phyloP scores from a whole-genome alignment of 768 basidiomycete genomes.

The Rubroboletus satanas region DNA sequence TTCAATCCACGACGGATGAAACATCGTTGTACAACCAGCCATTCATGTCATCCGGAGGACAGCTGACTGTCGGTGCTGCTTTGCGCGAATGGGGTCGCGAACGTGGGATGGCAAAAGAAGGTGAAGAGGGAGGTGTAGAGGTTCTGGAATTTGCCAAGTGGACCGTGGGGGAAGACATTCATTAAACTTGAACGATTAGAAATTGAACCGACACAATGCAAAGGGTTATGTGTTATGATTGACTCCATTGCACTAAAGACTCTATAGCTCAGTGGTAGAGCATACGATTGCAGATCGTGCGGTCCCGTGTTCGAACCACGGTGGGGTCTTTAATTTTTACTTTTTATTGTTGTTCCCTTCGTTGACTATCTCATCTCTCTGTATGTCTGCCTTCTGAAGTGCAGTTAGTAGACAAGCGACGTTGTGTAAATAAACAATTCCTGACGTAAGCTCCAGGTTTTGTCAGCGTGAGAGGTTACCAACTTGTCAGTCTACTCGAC shows the following conservation, averaged over 20 bases:
- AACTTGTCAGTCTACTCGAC: slow-evolving; percentile 4
- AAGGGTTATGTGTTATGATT: neutral
- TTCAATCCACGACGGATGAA: slow-evolving; percentile 41
- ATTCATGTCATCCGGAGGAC: slow-evolving; percentile 71
- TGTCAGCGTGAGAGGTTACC: neutral
- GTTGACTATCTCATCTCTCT: too few species aligned
- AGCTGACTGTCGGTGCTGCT: slow-evolving; percentile 32
- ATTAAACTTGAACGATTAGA: neutral
- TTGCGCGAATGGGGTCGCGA: slow-evolving; percentile 53
- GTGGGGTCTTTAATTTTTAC: slow-evolving; percentile 38
- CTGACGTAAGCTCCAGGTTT: slow-evolving; percentile 4
- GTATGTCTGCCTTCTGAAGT: neutral
- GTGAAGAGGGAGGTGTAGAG: slow-evolving; percentile 31
- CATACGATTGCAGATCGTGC: slow-evolving; percentile 58
- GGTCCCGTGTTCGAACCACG: slow-evolving; percentile 59
- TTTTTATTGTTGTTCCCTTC: too few species aligned
- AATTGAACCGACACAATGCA: neutral
- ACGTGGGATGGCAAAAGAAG: slow-evolving; percentile 39
- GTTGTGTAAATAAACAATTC: neutral
- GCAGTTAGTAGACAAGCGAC: too few species aligned
- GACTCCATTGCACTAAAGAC: neutral
- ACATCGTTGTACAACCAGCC: slow-evolving; percentile 67
- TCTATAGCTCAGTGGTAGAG: slow-evolving; percentile 49
- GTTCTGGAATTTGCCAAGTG: slow-evolving; percentile 59
- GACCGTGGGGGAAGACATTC: slow-evolving; percentile 50